Percentiles rank a stretch among this genome's conserved stretches.
phyloP scores from a whole-genome alignment of 2,329 filamentous ascomycete genomes.

The Didymella pomorum region DNA sequence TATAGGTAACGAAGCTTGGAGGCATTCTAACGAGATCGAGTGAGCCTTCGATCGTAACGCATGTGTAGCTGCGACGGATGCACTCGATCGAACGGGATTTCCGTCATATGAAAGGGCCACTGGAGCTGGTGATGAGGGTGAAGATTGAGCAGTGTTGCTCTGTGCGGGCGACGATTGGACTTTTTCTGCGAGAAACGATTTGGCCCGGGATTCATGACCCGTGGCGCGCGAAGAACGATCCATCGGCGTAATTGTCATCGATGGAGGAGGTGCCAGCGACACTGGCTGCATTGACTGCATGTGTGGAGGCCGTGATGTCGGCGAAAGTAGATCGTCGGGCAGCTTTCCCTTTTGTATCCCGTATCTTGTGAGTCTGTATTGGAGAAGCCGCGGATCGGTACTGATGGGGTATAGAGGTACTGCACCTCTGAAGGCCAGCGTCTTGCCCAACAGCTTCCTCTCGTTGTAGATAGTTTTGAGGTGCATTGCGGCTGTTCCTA shows the following conservation, averaged over 20 bases:
- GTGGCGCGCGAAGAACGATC: background rate
- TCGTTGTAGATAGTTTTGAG: constrained; percentile 26
- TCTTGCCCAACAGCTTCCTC: constrained; percentile 21
- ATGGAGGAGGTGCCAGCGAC: too few relatives aligned
- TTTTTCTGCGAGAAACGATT: too few relatives aligned
- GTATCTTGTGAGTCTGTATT: constrained; percentile 7
- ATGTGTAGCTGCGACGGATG: background rate
- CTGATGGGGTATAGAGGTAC: constrained; percentile 27
- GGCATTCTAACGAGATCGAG: background rate
- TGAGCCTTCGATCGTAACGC: background rate
- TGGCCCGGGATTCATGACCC: background rate
- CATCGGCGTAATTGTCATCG: background rate
- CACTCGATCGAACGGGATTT: background rate
- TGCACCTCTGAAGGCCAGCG: constrained; percentile 21
- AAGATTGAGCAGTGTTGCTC: background rate
- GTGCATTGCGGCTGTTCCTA: constrained; percentile 25
- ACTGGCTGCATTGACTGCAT: background rate
- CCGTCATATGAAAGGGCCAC: background rate
- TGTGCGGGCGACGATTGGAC: background rate
- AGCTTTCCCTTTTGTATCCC: background rate
- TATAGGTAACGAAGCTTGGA: background rate
- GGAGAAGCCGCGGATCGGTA: background rate
- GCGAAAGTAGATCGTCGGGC: background rate
- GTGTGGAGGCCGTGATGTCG: background rate
- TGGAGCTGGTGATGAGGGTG: background rate